Evolutionary conservation across 2,329 filamentous ascomycete species (phyloP).

Genomic region (Alternaria rosae): DNA sequence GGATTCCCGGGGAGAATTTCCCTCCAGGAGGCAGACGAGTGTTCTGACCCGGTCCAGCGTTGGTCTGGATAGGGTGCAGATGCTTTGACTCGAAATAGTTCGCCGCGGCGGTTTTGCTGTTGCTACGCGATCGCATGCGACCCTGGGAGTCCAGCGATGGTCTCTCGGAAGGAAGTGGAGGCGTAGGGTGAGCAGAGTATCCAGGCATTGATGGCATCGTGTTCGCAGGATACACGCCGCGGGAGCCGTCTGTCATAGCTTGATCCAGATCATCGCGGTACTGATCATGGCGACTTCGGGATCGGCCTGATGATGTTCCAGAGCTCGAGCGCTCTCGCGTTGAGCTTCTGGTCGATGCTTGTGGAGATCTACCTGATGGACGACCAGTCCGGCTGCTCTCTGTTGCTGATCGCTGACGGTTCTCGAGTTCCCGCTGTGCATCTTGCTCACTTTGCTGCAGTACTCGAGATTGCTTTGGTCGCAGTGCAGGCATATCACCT

Average conservation of each 20-base stretch:
- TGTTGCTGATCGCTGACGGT: constrained; percentile 43
- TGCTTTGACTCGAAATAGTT: constrained; percentile 49
- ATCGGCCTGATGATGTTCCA: constrained; percentile 60
- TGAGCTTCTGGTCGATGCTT: constrained; percentile 50
- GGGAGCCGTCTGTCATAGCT: constrained; percentile 57
- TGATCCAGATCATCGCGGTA: constrained; percentile 62
- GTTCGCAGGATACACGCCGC: constrained; percentile 42
- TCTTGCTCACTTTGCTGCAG: constrained; percentile 47
- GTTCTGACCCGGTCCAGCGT: constrained; percentile 26
- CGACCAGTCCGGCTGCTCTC: constrained; percentile 44
- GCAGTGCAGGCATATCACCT: constrained; percentile 35
- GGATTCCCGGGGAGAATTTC: constrained; percentile 41
- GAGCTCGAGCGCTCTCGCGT: constrained; percentile 64
- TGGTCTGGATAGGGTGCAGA: constrained; percentile 47
- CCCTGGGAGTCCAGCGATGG: constrained; percentile 37
- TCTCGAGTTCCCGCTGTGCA: constrained; percentile 41
- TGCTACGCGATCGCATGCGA: constrained; percentile 46
- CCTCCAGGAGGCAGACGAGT: constrained; percentile 34
- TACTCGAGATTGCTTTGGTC: constrained; percentile 42
- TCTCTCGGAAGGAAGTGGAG: constrained; percentile 37
- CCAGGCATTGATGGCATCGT: constrained; percentile 44
- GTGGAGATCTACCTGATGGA: constrained; percentile 45
- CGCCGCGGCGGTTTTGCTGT: constrained; percentile 44
- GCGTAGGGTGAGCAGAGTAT: constrained; percentile 41
- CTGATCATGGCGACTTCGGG: constrained; percentile 59